A percentile compares a stretch with the other conserved stretches of the same genome.
Conservation (phyloP, 2,329 filamentous ascomycete species). For the Monosporascus sp. region DNA sequence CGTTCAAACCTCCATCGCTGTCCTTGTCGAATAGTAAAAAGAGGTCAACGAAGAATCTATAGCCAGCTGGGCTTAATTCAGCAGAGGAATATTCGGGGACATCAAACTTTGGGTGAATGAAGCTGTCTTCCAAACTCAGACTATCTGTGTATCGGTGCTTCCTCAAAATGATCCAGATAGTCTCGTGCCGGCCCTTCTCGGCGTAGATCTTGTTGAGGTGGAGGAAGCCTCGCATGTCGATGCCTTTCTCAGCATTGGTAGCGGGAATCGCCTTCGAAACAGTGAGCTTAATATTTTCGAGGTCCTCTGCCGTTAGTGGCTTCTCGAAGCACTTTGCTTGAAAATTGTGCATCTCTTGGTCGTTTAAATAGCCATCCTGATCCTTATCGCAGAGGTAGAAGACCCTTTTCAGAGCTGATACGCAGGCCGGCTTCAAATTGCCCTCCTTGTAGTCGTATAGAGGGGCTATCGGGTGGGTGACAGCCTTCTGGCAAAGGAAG, state of each 20-base stretch:
- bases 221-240: slow-evolving; percentile 79
- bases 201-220: slow-evolving; percentile 93
- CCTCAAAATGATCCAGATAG: slow-evolving; percentile 93
- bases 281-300: slow-evolving; percentile 85
- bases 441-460: slow-evolving; percentile 95
- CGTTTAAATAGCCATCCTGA: slow-evolving; percentile 86
- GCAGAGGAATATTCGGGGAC: slow-evolving; percentile 89
- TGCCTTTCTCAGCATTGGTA: slow-evolving; percentile 61
- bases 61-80: slow-evolving; percentile 88
- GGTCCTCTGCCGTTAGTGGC: slow-evolving; percentile 70
- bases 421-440: slow-evolving; percentile 79
- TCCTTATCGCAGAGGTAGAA: slow-evolving; percentile 97
- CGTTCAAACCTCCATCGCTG: slow-evolving; percentile 90
- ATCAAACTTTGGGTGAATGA: slow-evolving; percentile 89
- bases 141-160: slow-evolving; percentile 97
- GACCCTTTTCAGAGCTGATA: slow-evolving; percentile 79
- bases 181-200: slow-evolving; percentile 95
- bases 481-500: slow-evolving; percentile 96
- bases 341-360: slow-evolving; percentile 85
- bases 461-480: slow-evolving; percentile 93
- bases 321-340: slow-evolving; percentile 92
- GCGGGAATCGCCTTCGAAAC: slow-evolving; percentile 65
- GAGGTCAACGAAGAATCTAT: slow-evolving; percentile 95
- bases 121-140: slow-evolving; percentile 82
- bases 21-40: slow-evolving; percentile 96